phyloP scores from a whole-genome alignment of 2,329 filamentous ascomycete species.

The Pseudocercospora fijiensis region DNA sequence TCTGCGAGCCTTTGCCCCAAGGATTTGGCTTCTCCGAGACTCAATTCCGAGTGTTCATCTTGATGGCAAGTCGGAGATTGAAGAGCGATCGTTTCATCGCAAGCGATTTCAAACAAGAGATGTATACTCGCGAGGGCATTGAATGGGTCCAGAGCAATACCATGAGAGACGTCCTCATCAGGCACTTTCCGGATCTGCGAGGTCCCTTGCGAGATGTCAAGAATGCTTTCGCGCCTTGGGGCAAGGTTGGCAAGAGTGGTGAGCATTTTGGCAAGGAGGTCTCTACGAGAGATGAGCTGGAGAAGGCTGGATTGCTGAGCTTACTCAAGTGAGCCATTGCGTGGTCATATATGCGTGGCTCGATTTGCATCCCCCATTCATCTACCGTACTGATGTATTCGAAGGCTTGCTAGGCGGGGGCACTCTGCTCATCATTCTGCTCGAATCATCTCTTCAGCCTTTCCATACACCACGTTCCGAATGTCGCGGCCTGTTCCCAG shows the following conservation, averaged over 20 bases:
- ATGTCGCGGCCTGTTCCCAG: not conserved
- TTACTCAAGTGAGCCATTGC: not conserved
- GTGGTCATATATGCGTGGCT: not conserved
- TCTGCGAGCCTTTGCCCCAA: constrained; percentile 45
- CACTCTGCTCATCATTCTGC: not conserved
- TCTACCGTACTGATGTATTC: not conserved
- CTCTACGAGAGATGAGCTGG: not conserved
- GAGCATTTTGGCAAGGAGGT: constrained; percentile 4
- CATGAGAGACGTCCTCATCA: constrained; percentile 46
- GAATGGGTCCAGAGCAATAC: constrained; percentile 46
- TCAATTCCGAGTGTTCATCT: constrained; percentile 49
- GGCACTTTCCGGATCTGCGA: constrained; percentile 47
- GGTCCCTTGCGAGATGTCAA: constrained; percentile 34
- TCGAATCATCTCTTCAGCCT: not conserved
- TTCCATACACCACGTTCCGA: not conserved
- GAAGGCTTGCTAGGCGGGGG: not conserved
- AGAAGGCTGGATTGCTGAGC: not conserved
- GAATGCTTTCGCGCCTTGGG: constrained; percentile 42
- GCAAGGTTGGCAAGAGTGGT: constrained; percentile 9
- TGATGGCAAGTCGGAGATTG: constrained; percentile 47
- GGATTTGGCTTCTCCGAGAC: constrained; percentile 53
- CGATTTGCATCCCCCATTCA: not conserved
- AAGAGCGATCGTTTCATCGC: constrained; percentile 51
- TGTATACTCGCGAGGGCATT: constrained; percentile 46
- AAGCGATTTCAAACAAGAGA: constrained; percentile 42